Conservation (phyloP, 208 protist genomes). For the Phytomonas francai region DNA sequence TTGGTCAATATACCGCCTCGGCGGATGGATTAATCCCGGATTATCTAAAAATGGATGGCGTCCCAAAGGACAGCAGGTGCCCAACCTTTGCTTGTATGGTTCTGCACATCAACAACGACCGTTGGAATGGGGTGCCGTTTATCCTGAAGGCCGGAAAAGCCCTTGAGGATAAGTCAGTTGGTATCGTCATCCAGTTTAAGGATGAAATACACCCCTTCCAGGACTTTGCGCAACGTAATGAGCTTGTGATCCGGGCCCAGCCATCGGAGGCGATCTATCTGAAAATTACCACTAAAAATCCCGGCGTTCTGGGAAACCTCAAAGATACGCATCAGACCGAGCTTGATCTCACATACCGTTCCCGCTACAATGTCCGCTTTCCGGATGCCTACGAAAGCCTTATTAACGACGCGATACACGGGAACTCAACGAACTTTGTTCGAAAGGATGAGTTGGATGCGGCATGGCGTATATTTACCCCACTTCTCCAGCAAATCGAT, state of each 20-base stretch:
- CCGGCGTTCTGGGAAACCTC: constrained; percentile 64
- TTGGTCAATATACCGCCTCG: constrained; percentile 90
- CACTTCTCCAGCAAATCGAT: constrained; percentile 86
- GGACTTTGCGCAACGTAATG: constrained; percentile 70
- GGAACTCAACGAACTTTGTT: constrained; percentile 88
- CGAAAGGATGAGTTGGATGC: constrained; percentile 88
- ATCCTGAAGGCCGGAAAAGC: constrained; percentile 90
- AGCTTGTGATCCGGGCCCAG: constrained; percentile 90
- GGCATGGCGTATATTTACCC: constrained; percentile 89
- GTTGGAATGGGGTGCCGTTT: constrained; percentile 92
- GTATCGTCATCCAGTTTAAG: constrained; percentile 86
- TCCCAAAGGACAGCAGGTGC: constrained; percentile 66
- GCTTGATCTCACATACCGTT: constrained; percentile 85
- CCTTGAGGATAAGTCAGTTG: constrained; percentile 74
- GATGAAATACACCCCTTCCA: constrained; percentile 80
- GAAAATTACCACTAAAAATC: constrained; percentile 86
- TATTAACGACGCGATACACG: constrained; percentile 77
- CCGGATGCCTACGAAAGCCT: constrained; percentile 90
- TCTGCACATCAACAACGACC: constrained; percentile 88
- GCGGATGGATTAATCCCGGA: constrained; percentile 72
- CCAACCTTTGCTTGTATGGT: constrained; percentile 84
- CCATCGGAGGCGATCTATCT: constrained; percentile 91
- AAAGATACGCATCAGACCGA: constrained; percentile 79
- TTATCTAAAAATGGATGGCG: constrained; percentile 83
- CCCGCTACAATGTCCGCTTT: constrained; percentile 67